phyloP scores from a whole-genome alignment of 2,329 filamentous ascomycete species.

The Colletotrichum sp. region DNA sequence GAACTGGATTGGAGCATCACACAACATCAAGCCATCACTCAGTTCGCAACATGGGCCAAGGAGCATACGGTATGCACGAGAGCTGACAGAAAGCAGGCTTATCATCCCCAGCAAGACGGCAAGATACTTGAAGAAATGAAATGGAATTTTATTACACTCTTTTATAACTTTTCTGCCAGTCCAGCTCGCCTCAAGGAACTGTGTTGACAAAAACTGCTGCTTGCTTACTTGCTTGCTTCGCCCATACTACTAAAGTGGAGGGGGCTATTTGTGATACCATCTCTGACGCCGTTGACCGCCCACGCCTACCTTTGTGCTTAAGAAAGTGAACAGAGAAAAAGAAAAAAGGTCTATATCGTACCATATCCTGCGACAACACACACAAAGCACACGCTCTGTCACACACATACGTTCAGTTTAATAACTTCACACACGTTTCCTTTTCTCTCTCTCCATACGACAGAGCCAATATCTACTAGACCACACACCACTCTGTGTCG shows the following conservation, averaged over 20 bases:
- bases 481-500: background rate
- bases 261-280: background rate
- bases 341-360: slow-evolving; percentile 10
- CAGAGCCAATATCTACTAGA: background rate
- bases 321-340: background rate
- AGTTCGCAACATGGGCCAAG: no score
- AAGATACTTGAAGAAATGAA: background rate
- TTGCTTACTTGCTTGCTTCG: background rate
- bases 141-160: slow-evolving; percentile 1
- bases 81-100: no score
- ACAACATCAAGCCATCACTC: background rate
- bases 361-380: background rate
- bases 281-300: background rate
- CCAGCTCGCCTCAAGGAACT: background rate
- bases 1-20: background rate
- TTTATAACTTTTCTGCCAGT: background rate
- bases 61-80: no score
- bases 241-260: background rate
- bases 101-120: no score
- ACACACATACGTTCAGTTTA: background rate
- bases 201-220: background rate
- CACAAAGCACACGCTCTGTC: background rate
- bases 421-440: background rate
- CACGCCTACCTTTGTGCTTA: background rate
- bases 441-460: background rate